Evolutionary conservation across 495 filamentous ascomycete genomes (phyloP).

Genomic region (Polyplosphaeria fusca): DNA sequence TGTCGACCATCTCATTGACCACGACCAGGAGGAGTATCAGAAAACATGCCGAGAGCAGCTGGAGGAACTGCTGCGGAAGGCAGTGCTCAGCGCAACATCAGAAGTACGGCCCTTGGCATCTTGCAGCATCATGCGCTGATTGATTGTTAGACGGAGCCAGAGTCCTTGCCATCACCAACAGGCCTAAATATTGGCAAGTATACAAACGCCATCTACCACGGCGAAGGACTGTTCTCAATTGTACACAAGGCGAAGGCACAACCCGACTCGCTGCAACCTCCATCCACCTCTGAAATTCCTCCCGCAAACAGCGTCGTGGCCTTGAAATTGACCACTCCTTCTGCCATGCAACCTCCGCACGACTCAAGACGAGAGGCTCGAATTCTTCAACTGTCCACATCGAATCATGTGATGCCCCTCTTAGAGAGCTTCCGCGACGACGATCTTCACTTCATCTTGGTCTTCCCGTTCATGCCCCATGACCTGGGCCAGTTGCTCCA

Average conservation of each 20-base stretch:
- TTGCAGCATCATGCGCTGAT: neutral
- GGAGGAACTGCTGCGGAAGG: neutral
- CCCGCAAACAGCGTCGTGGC: constrained; percentile 52
- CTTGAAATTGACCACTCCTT: constrained; percentile 83
- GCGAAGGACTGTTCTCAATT: constrained; percentile 74
- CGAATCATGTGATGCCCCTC: constrained; percentile 60
- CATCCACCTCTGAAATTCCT: constrained; percentile 1
- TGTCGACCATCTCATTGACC: constrained; percentile 28
- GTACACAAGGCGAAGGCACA: constrained; percentile 62
- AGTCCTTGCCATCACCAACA: constrained; percentile 18
- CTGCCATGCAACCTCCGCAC: constrained; percentile 71
- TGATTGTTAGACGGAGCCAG: constrained; percentile 15
- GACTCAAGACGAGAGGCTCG: constrained; percentile 72
- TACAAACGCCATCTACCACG: constrained; percentile 63
- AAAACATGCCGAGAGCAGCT: constrained; percentile 41
- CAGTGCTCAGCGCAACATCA: neutral
- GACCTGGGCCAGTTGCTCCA: constrained; percentile 65
- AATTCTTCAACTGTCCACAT: constrained; percentile 56
- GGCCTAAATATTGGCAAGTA: constrained; percentile 70
- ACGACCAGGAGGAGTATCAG: constrained; percentile 52
- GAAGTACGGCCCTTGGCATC: neutral
- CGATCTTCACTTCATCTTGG: constrained; percentile 68
- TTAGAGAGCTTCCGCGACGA: constrained; percentile 66
- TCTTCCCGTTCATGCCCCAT: constrained; percentile 77
- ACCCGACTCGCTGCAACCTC: neutral